phyloP scores from a whole-genome alignment of 2,329 filamentous ascomycete genomes.

The Colletotrichum musicola region DNA sequence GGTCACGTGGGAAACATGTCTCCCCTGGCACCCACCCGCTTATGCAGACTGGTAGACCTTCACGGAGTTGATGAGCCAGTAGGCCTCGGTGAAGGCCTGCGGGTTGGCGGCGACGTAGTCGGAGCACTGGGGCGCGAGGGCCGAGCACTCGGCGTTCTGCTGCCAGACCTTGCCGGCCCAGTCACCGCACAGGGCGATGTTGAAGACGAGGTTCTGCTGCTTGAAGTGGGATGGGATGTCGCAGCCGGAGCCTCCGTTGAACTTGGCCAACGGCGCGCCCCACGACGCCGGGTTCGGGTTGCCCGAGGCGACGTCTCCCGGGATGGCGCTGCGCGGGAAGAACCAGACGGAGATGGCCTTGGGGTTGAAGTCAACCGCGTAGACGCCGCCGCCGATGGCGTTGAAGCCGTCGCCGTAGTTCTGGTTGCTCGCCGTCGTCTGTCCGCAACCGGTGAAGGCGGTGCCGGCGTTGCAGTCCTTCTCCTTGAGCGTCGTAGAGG shows the following conservation, averaged over 20 bases:
- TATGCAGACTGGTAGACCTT: constrained; percentile 67
- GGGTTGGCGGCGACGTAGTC: constrained; percentile 81
- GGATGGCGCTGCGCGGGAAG: constrained; percentile 77
- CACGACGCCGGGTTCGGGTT: constrained; percentile 76
- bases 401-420: constrained; percentile 81
- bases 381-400: constrained; percentile 75
- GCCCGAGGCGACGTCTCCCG: constrained; percentile 70
- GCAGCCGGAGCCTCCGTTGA: constrained; percentile 75
- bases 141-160: constrained; percentile 67
- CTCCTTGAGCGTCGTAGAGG: constrained; percentile 59
- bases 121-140: constrained; percentile 74
- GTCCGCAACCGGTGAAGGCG: constrained; percentile 71
- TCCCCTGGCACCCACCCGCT: too few relatives aligned
- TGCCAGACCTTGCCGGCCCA: constrained; percentile 84
- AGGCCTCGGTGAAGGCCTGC: constrained; percentile 76
- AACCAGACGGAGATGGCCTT: constrained; percentile 82
- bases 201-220: constrained; percentile 81
- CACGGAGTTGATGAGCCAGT: constrained; percentile 81
- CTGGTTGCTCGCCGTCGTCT: constrained; percentile 62
- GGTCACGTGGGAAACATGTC: neutral
- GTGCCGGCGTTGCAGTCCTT: constrained; percentile 69
- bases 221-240: constrained; percentile 78
- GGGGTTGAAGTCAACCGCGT: constrained; percentile 82
- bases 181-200: constrained; percentile 88
- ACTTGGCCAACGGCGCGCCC: constrained; percentile 76